phyloP scores from a whole-genome alignment of 2,329 filamentous ascomycete genomes.

The Fusarium liriodendri region DNA sequence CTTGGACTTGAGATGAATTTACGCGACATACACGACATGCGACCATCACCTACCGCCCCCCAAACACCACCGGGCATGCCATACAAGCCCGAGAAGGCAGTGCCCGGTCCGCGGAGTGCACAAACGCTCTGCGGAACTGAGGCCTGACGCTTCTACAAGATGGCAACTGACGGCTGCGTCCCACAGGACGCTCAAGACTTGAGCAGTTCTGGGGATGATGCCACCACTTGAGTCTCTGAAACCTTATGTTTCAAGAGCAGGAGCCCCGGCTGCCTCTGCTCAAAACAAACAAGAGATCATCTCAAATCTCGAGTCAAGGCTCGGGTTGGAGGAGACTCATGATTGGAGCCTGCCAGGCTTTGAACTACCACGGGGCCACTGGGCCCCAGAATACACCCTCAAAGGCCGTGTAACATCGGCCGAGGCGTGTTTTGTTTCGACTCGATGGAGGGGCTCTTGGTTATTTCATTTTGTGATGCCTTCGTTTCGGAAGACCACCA shows the following conservation, averaged over 20 bases:
- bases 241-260: neutral
- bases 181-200: slow-evolving; percentile 1
- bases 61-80: neutral
- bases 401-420: slow-evolving; percentile 27
- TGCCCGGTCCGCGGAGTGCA: neutral
- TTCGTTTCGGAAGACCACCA: slow-evolving; percentile 38
- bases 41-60: neutral
- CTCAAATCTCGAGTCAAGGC: neutral
- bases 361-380: neutral
- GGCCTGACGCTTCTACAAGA: slow-evolving; percentile 7
- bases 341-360: slow-evolving; percentile 24
- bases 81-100: neutral
- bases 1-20: slow-evolving; percentile 24
- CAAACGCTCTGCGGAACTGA: neutral
- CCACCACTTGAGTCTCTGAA: slow-evolving; percentile 12
- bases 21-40: slow-evolving; percentile 13
- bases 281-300: neutral
- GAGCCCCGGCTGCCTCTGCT: neutral
- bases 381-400: neutral
- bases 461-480: slow-evolving; percentile 28
- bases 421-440: slow-evolving; percentile 8
- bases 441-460: slow-evolving; percentile 30
- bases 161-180: neutral
- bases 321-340: slow-evolving; percentile 21
- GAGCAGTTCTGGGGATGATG: slow-evolving; percentile 3